Base-by-base conservation (phyloP, 768 basidiomycete species). In the Termitomyces sp. region DNA sequence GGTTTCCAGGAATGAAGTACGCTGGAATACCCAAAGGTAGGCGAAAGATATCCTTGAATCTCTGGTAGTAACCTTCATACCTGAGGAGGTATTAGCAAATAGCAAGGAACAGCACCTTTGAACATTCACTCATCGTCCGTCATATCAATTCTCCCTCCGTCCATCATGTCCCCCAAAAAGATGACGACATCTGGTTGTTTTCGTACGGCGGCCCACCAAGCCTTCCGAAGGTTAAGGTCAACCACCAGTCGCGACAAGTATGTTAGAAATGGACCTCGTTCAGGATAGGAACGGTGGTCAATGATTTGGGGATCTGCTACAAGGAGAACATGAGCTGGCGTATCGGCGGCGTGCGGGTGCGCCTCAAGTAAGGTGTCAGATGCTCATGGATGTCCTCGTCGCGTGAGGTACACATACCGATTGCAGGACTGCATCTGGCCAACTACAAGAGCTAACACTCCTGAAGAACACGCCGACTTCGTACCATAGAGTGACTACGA, bases 161-260 rank as follows among this genome's bases (percentile, higher is more conserved):
- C 93, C 84, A 96, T 84, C 91, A 96, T 90, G 69, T 97, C 94
- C 39, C 95, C 95, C 22, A 95, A 76, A 62, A 96, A 89, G 2
- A 97, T 75, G 5, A 96, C 82, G 15, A 75, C 81, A 68, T 96
- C 84, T 7, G 94, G 89, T 27, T 71, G 74, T 55, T 83, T 76
- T 6, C 76, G 72, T 54, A 82, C 75, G 3, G 85, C 85, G 8
- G 80, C 85, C 57, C 80, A 79, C 95, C 94, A 97, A 66, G 80
- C 88, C 73, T 93, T 95, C 48, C 90, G 82, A 58, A 96, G 75
- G 69, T 93, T 92, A 60, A 90, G 76, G 75, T 96, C 91, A 53
- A 90, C 86, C 54, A 93, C 69, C 60, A 84, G 67, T 63, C 84
- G 87, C 16, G 82, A 81, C 6, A 93, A 65, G 55, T 78, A 79